A percentile compares a stretch with the other conserved stretches of the same genome.
Evolutionary conservation across 2,329 filamentous ascomycete genomes (phyloP).

Genomic region (Cordyceps javanica): DNA sequence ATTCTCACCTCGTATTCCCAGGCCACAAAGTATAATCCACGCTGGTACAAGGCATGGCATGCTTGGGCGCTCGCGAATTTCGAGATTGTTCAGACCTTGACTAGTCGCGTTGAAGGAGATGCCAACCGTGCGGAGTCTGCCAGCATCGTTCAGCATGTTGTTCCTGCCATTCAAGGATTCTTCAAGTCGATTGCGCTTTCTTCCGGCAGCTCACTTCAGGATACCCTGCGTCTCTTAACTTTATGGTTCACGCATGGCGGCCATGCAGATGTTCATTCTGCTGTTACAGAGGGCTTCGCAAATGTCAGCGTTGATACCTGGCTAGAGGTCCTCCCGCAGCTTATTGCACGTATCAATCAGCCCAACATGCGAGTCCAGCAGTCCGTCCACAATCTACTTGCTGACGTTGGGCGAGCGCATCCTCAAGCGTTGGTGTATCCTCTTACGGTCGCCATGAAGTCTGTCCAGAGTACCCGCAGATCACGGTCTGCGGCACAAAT

Average conservation of each 20-base stretch:
- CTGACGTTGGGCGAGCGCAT: slow-evolving; percentile 88
- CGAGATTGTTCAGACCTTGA: slow-evolving; percentile 84
- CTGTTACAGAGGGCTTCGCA: slow-evolving; percentile 83
- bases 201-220: slow-evolving; percentile 86
- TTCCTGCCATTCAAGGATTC: slow-evolving; percentile 92
- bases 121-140: slow-evolving; percentile 46
- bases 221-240: slow-evolving; percentile 85
- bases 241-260: slow-evolving; percentile 96
- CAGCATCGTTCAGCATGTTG: slow-evolving; percentile 78
- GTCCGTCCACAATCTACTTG: slow-evolving; percentile 85
- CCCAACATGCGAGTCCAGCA: slow-evolving; percentile 82
- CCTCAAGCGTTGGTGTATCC: slow-evolving; percentile 96
- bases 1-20: slow-evolving; percentile 86
- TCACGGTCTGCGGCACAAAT: slow-evolving; percentile 86
- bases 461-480: slow-evolving; percentile 69
- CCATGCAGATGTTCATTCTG: slow-evolving; percentile 77
- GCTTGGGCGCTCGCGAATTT: slow-evolving; percentile 98
- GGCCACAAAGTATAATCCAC: slow-evolving; percentile 87
- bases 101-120: slow-evolving; percentile 56
- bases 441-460: slow-evolving; percentile 97
- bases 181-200: slow-evolving; percentile 95
- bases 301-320: slow-evolving; percentile 95
- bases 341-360: slow-evolving; percentile 96
- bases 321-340: slow-evolving; percentile 95
- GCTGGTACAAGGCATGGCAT: slow-evolving; percentile 99